Conservation (phyloP, 129 eudicot species). For the Heracleum sosnowskyi region DNA sequence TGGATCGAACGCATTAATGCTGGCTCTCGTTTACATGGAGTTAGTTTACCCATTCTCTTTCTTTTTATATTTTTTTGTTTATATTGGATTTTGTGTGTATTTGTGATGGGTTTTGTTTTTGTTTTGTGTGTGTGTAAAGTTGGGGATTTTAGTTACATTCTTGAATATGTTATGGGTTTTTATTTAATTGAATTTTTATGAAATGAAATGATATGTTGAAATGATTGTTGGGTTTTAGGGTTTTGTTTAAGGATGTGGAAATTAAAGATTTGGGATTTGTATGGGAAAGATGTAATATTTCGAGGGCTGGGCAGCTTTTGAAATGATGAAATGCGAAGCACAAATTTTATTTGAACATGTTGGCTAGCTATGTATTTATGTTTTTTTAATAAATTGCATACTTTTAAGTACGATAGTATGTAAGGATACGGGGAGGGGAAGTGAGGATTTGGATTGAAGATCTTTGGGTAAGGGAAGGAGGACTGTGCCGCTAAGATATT, state of each 20-base stretch:
- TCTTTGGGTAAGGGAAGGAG: not conserved
- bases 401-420: not conserved
- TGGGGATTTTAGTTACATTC: not conserved
- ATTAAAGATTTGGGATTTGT: not conserved
- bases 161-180: not conserved
- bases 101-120: not conserved
- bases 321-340: not conserved
- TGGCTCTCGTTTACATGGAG: slow-evolving; percentile 88
- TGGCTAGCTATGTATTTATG: not conserved
- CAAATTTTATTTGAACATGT: not conserved
- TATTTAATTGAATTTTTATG: not conserved
- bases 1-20: slow-evolving; percentile 98
- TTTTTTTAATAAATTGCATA: not conserved
- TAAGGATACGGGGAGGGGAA: not conserved
- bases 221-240: not conserved
- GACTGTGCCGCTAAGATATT: not conserved
- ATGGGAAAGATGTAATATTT: not conserved
- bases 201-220: not conserved
- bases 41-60: slow-evolving; percentile 6
- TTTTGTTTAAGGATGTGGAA: not conserved
- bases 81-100: not conserved
- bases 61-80: not conserved
- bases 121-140: no score
- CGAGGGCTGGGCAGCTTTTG: no score
- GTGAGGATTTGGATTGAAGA: not conserved